Evolutionary conservation across 1,139 yeast species (phyloP).

Genomic region (Yamadazyma epiphylla): DNA sequence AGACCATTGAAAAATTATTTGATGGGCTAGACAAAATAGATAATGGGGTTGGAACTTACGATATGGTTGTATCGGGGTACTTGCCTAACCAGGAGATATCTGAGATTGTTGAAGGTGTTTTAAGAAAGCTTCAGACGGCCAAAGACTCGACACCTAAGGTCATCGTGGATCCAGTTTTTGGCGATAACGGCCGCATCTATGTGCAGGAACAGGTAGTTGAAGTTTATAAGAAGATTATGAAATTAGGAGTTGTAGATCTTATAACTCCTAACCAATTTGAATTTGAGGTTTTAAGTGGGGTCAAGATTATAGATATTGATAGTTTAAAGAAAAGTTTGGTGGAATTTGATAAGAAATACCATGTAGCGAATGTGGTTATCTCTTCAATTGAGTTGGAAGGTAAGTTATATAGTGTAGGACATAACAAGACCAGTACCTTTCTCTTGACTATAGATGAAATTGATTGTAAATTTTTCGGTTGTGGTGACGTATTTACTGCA

Average conservation of each 20-base stretch:
- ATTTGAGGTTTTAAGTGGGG: constrained; percentile 65
- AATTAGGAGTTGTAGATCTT: constrained; percentile 51
- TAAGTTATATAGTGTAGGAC: constrained; percentile 34
- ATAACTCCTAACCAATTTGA: constrained; percentile 94
- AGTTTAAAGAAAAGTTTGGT: constrained; percentile 45
- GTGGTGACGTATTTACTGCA: constrained; percentile 45
- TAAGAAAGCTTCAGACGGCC: neutral
- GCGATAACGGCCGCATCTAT: constrained; percentile 83
- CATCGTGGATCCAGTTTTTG: constrained; percentile 90
- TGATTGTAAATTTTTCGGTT: constrained; percentile 38
- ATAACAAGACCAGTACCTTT: constrained; percentile 14
- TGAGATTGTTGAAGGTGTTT: constrained; percentile 10
- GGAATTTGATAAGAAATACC: constrained; percentile 45
- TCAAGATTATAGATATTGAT: constrained; percentile 37
- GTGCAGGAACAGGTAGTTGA: constrained; percentile 70
- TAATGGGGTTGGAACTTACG: constrained; percentile 10
- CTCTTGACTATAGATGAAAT: constrained; percentile 29
- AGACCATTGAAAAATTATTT: constrained; percentile 12
- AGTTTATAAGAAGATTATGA: constrained; percentile 56
- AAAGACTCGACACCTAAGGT: constrained; percentile 30
- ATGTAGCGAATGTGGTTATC: constrained; percentile 63
- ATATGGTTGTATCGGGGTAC: constrained; percentile 35
- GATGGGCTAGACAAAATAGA: constrained; percentile 30
- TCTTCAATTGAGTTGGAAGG: constrained; percentile 32
- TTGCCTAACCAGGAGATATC: constrained; percentile 35